phyloP scores from a whole-genome alignment of 2,329 filamentous ascomycete species.

The Ophiostoma piceae region DNA sequence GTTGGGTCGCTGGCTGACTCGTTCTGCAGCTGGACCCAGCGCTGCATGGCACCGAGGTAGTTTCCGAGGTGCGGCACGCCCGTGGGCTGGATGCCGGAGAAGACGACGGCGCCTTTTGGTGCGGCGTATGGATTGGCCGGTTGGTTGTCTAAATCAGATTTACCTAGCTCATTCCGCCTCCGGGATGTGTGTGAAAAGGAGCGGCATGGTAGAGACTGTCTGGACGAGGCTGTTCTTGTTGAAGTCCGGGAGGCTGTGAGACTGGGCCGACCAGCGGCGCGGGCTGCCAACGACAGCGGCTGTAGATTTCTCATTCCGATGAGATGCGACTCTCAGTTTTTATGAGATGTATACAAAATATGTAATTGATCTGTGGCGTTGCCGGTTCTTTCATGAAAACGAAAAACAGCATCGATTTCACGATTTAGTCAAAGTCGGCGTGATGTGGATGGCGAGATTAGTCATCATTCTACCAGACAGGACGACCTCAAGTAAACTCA shows the following conservation, averaged over 20 bases:
- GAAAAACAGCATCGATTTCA: not conserved
- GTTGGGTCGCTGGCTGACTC: conserved; percentile 41
- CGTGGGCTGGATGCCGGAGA: conserved; percentile 96
- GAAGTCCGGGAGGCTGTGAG: not conserved
- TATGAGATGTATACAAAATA: not conserved
- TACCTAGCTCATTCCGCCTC: not conserved
- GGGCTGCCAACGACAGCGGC: not conserved
- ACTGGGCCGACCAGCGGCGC: not conserved
- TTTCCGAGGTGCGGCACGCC: conserved; percentile 92
- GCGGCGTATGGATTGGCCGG: not conserved
- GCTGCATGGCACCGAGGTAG: conserved; percentile 80
- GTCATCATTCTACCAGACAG: too few relatives aligned
- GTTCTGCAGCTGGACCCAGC: conserved; percentile 80
- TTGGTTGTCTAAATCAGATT: not conserved
- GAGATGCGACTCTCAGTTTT: not conserved
- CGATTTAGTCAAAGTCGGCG: not conserved
- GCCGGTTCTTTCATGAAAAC: not conserved
- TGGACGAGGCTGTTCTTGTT: not conserved
- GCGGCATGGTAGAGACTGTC: not conserved
- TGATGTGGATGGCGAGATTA: not conserved
- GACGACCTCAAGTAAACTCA: too few relatives aligned
- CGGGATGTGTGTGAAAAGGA: not conserved
- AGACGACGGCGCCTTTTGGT: conserved; percentile 51
- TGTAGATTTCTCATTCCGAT: not conserved
- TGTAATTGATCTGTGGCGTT: not conserved